Percentiles rank a stretch among this genome's conserved stretches.
phyloP scores from a whole-genome alignment of 495 filamentous ascomycete species.

The Penicillium pulvis region DNA sequence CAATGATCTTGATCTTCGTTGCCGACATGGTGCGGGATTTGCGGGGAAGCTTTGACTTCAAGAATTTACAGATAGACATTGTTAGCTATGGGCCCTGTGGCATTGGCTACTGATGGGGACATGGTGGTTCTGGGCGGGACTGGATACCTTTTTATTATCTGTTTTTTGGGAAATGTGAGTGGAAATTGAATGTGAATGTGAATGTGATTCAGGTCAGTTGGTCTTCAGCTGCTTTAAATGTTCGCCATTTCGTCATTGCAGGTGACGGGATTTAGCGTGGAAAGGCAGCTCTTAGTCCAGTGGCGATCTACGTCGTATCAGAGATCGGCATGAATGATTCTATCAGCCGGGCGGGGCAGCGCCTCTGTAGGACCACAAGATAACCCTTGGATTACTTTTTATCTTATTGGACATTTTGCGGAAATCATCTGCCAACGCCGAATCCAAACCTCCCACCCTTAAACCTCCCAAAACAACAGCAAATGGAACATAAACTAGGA shows the following conservation, averaged over 20 bases:
- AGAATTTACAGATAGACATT: constrained; percentile 21
- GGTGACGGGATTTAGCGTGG: constrained; percentile 18
- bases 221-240: constrained; percentile 1
- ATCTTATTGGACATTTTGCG: constrained; percentile 24
- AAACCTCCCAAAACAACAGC: constrained; percentile 8
- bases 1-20: constrained; percentile 46
- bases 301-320: constrained; percentile 21
- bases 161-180: background rate
- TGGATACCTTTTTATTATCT: constrained; percentile 12
- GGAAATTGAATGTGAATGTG: background rate
- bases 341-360: constrained; percentile 15
- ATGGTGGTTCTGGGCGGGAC: background rate
- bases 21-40: constrained; percentile 35
- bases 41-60: constrained; percentile 18
- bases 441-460: constrained; percentile 13
- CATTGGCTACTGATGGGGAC: background rate
- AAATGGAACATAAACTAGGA: constrained; percentile 4
- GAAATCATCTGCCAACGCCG: constrained; percentile 30
- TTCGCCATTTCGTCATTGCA: constrained; percentile 24
- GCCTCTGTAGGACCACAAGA: constrained; percentile 19
- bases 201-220: constrained; percentile 14
- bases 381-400: constrained; percentile 27
- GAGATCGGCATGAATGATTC: constrained; percentile 21
- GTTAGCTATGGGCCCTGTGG: background rate
- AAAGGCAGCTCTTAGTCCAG: constrained; percentile 1